Evolutionary conservation across 192 early-diverging fungal species (phyloP).

Genomic region (Tieghemiomyces parasiticus): DNA sequence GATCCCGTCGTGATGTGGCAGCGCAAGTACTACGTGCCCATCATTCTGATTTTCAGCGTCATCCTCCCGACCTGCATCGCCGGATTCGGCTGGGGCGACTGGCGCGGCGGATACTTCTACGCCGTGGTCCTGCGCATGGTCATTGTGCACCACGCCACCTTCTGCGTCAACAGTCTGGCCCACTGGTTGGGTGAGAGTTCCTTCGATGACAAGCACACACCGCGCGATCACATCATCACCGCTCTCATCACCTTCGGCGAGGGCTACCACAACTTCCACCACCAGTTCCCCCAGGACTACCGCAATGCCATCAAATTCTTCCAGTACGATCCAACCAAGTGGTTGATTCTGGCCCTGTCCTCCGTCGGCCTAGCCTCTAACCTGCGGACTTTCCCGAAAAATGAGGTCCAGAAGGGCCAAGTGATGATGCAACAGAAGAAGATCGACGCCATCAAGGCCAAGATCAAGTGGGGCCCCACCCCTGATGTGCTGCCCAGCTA

Average conservation of each 20-base stretch:
- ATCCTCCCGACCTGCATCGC: constrained; percentile 72
- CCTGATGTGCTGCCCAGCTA: constrained; percentile 51
- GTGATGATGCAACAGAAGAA: constrained; percentile 72
- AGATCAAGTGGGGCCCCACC: constrained; percentile 60
- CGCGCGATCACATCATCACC: constrained; percentile 67
- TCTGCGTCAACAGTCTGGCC: constrained; percentile 74
- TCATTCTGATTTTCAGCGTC: constrained; percentile 60
- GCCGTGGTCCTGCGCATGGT: constrained; percentile 58
- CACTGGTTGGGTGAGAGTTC: constrained; percentile 57
- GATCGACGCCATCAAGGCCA: constrained; percentile 35
- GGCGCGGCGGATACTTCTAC: constrained; percentile 66
- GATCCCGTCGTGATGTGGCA: constrained; percentile 58
- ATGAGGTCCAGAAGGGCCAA: constrained; percentile 65
- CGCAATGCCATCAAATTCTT: constrained; percentile 62
- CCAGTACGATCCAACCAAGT: constrained; percentile 78
- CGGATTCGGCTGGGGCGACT: constrained; percentile 74
- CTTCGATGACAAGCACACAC: constrained; percentile 72
- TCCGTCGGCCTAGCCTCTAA: constrained; percentile 49
- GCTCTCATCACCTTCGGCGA: constrained; percentile 67
- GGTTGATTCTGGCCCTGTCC: constrained; percentile 48
- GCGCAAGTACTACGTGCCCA: constrained; percentile 55
- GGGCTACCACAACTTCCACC: constrained; percentile 80
- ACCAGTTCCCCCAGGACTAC: constrained; percentile 77
- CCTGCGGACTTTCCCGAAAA: constrained; percentile 59
- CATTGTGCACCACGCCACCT: constrained; percentile 74